phyloP scores from a whole-genome alignment of 345 rosid genomes.

The Zanthoxylum bungeanum region DNA sequence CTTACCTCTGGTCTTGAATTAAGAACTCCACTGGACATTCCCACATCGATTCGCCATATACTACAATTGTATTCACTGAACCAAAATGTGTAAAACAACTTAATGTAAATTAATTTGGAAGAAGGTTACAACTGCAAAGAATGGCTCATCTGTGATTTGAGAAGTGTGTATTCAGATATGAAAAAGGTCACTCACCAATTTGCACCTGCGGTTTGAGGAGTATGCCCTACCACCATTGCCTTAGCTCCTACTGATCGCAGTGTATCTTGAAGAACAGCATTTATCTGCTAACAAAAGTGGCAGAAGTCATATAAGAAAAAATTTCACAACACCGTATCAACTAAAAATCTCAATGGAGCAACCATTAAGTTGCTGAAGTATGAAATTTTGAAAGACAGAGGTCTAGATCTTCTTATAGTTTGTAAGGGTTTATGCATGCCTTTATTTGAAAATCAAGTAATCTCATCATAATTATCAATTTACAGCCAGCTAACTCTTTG shows the following conservation, averaged over 20 bases:
- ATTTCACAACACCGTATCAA: background rate
- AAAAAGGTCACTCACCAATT: slow-evolving; percentile 53
- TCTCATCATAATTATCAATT: background rate
- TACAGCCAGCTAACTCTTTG: background rate
- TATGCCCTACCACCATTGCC: slow-evolving; percentile 97
- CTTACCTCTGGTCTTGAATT: slow-evolving; percentile 89
- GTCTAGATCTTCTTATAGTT: background rate
- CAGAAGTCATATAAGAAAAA: background rate
- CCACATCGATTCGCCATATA: slow-evolving; percentile 91
- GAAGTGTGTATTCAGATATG: background rate
- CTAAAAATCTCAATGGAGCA: background rate
- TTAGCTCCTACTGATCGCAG: slow-evolving; percentile 68
- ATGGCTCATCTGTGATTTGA: background rate
- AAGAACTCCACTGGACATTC: slow-evolving; percentile 96
- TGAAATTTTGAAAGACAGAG: background rate
- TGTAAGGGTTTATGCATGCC: background rate
- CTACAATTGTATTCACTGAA: slow-evolving; percentile 76
- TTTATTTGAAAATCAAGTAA: background rate
- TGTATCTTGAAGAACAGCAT: slow-evolving; percentile 57
- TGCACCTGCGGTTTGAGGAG: slow-evolving; percentile 77
- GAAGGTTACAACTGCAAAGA: background rate
- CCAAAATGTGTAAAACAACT: background rate
- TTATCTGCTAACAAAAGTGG: slow-evolving; percentile 41
- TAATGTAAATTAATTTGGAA: background rate
- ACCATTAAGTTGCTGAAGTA: background rate